Percentiles rank a stretch among this genome's conserved stretches.
These are phyloP conservation scores for Astragalus membranaceus DNA, from an alignment of 306 rosid species.

Conservation along the genomic window DNA sequence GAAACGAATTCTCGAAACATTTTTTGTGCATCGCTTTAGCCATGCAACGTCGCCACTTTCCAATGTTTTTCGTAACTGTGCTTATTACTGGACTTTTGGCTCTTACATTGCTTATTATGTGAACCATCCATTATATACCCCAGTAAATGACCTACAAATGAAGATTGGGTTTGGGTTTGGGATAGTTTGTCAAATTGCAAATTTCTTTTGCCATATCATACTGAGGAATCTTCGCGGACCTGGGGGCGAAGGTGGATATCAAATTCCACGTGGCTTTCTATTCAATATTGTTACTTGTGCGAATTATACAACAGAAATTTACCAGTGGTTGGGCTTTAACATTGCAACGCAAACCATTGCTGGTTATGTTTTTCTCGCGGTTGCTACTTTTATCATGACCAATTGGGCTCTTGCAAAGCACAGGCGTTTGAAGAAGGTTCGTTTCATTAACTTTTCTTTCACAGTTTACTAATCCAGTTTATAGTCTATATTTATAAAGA, in stretches of 20 bases:
- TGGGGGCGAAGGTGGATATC: slow-evolving; percentile 84
- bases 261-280: slow-evolving; percentile 84
- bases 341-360: slow-evolving; percentile 90
- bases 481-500: neutral
- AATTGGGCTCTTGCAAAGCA: slow-evolving; percentile 98
- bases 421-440: slow-evolving; percentile 90
- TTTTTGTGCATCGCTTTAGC: slow-evolving; percentile 91
- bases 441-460: slow-evolving; percentile 5
- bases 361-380: slow-evolving; percentile 64
- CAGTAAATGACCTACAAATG: slow-evolving; percentile 79
- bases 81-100: slow-evolving; percentile 94
- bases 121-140: slow-evolving; percentile 87
- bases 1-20: slow-evolving; percentile 91
- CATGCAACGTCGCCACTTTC: slow-evolving; percentile 96
- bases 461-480: neutral
- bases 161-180: slow-evolving; percentile 90
- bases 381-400: slow-evolving; percentile 82
- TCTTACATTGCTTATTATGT: slow-evolving; percentile 67
- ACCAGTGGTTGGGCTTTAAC: slow-evolving; percentile 98
- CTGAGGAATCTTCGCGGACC: slow-evolving; percentile 78
- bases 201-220: slow-evolving; percentile 82
- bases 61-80: slow-evolving; percentile 93
- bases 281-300: slow-evolving; percentile 96
- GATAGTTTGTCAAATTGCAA: slow-evolving; percentile 57
- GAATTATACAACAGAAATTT: slow-evolving; percentile 92